Evolutionary conservation across 805 yeast genomes (phyloP), one percentile per base, ranked within the genome.

Genomic region (Pichia cabralensis): DNA sequence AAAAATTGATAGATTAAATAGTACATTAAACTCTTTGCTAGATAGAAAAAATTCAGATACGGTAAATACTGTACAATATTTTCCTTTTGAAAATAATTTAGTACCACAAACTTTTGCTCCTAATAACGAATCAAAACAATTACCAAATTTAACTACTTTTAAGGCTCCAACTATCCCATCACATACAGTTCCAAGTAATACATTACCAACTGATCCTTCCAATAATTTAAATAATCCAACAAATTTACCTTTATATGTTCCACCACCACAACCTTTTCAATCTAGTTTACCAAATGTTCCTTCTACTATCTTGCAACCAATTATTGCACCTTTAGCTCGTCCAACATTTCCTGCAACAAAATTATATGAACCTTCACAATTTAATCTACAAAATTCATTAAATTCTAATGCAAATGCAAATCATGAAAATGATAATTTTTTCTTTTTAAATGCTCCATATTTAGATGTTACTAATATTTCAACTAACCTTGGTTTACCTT

Each of bases 391-490:
- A n/a, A n/a, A n/a, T n/a, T n/a, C n/a, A n/a, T n/a, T n/a, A n/a
- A n/a, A n/a, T n/a, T n/a, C n/a, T 16, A 18, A 13, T 24, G 2
- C 21, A 17, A 28, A 22, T 24, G 24, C 8, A 15, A 28, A 20
- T 22, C 41, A 33, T 17, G 41, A 38, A 26, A 33, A 38, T 33
- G 41, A 38, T 30, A 37, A 38, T 17, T 38, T 38, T 30, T 38
- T 38, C 28, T 38, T 30, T 22, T 26, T 38, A 11, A 38, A 38
- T 33, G 34, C 41, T 5, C 41, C 41, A 6, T 38, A 33, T 33
- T 16, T 38, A 14, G 55, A 50, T 31, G 33, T 51, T n/a, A 33
- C 43, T 3, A 42, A 43, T 6, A 40, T 38, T n/a, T 39, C 53
- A 9, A 36, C 43, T 6, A 22, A 28, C 32, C 34, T 34, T n/a